phyloP scores from a whole-genome alignment of 306 rosid genomes.

The Sicyos baderoa region DNA sequence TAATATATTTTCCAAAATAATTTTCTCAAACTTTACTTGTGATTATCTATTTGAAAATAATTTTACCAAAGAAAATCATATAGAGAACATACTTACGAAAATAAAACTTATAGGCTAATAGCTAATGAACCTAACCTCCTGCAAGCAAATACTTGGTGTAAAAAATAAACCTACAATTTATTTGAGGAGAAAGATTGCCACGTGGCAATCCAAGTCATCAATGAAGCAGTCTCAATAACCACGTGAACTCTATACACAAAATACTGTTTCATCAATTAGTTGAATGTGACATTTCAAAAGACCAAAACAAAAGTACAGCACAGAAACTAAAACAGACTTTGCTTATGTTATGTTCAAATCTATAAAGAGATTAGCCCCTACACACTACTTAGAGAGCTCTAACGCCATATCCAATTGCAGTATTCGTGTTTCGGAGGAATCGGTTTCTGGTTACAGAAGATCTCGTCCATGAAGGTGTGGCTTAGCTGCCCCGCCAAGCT shows the following conservation, averaged over 20 bases:
- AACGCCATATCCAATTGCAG: no score
- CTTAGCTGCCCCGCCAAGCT: conserved; percentile 81
- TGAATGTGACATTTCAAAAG: conserved; percentile 4
- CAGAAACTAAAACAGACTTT: neutral
- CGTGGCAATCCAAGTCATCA: conserved; percentile 10
- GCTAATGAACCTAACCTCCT: neutral
- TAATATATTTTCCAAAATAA: no score
- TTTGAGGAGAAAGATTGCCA: conserved; percentile 1
- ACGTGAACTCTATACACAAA: neutral
- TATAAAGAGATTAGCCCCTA: neutral
- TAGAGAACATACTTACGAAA: no score
- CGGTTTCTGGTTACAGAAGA: conserved; percentile 45
- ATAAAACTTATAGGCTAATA: neutral
- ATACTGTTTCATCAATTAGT: neutral
- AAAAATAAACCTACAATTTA: neutral
- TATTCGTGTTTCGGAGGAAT: neutral
- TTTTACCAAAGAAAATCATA: no score
- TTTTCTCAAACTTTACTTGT: no score
- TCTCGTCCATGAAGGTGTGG: conserved; percentile 65
- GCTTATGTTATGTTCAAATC: conserved; percentile 4
- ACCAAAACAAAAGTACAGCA: conserved; percentile 16
- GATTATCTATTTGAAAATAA: no score
- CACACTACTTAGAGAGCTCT: neutral
- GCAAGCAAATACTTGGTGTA: neutral
- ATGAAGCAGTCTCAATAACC: neutral